Base-by-base conservation (phyloP, 2,329 filamentous ascomycete species). In the Raffaelea arxii region DNA sequence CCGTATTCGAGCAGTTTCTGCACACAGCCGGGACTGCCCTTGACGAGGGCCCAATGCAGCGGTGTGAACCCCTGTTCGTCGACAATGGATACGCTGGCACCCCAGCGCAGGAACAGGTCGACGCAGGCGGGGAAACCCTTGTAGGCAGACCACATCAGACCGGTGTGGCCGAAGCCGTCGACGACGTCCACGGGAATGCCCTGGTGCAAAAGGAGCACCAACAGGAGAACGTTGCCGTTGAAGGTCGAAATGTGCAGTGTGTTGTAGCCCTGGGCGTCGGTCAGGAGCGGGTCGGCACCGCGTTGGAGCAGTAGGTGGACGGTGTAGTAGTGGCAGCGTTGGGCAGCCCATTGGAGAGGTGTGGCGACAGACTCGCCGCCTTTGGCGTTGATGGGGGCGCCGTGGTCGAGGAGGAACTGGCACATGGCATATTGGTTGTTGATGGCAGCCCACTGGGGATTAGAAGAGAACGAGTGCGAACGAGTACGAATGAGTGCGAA, bases 391-490 rank as follows among this genome's bases (percentile, higher is more conserved):
- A 97, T 84, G 61, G 94, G 85, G 59, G 90, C 92, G 59, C 89
- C 89, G 52, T 71, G 67, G 43, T 78, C 86, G 61, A 98, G 78
- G 39, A 98, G 80, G 66, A 94, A 96, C 65, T 92, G 91, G 77
- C 91, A 96, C 72, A 97, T 89, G 55, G 87, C 86, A 69, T 91
- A 94, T 63, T 96, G 92, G 61, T 97, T 97, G 70, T 98, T 98
- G 64, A 98, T 97, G 32, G 94, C 88, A 41, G 92, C 92, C 92
- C 92, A 98, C 88, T 98, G 62, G 11, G 12, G n/a, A 12, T 19
- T 14, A 32, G 30, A 39, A 30, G 25, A 27, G 32, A 40, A 25
- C n/a, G n/a, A n/a, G n/a, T n/a, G n/a, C n/a, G n/a, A n/a, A n/a
- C n/a, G n/a, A n/a, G n/a, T n/a, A n/a, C n/a, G n/a, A n/a, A n/a